phyloP scores from a whole-genome alignment of 169 alveolate species.

The Blepharisma undulans region DNA sequence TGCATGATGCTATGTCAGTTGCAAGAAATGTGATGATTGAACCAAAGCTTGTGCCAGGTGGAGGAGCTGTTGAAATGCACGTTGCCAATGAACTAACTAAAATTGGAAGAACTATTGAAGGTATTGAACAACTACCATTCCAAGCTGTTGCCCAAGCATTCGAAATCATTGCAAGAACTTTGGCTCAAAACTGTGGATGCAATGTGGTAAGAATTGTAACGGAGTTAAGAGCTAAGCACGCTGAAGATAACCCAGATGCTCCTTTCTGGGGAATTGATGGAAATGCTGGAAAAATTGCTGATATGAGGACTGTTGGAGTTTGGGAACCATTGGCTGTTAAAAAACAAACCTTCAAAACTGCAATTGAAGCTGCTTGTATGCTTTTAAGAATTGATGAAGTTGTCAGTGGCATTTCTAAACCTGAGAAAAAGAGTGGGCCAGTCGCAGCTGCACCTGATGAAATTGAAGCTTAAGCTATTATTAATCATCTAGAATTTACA shows the following conservation, averaged over 20 bases:
- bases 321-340: slow-evolving; percentile 96
- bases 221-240: slow-evolving; percentile 90
- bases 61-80: slow-evolving; percentile 99
- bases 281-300: slow-evolving; percentile 90
- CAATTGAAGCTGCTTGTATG: slow-evolving; percentile 95
- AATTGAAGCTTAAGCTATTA: not conserved
- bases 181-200: slow-evolving; percentile 97
- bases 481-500: not conserved
- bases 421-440: not conserved
- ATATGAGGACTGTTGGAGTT: slow-evolving; percentile 87
- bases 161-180: slow-evolving; percentile 98
- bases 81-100: slow-evolving; percentile 91
- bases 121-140: slow-evolving; percentile 93
- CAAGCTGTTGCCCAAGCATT: slow-evolving; percentile 97
- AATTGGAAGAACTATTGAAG: slow-evolving; percentile 87
- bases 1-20: slow-evolving; percentile 98
- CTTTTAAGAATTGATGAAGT: slow-evolving; percentile 96
- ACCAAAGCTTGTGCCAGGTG: slow-evolving; percentile 98
- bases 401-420: slow-evolving; percentile 89
- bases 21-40: slow-evolving; percentile 96
- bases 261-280: slow-evolving; percentile 93
- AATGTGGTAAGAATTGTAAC: slow-evolving; percentile 86
- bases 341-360: slow-evolving; percentile 94
- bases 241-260: slow-evolving; percentile 64
- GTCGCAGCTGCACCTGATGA: not conserved